A percentile compares a stretch with the other conserved stretches of the same genome.
Evolutionary conservation across 2,329 filamentous ascomycete genomes (phyloP).

Genomic region (Trichoderma sp.): DNA sequence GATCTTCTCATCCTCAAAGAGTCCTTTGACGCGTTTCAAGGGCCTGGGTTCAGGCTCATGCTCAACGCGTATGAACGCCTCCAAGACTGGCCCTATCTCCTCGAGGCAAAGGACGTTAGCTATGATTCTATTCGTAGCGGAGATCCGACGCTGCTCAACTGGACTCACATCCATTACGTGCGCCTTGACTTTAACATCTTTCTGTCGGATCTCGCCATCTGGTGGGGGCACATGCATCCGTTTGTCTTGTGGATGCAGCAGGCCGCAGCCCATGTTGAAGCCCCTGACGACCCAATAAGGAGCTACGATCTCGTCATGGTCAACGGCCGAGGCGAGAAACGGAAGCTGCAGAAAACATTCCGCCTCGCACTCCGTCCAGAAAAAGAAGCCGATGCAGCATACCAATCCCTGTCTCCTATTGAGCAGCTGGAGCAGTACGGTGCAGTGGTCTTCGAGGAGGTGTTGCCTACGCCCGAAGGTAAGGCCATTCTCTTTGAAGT

Average conservation of each 20-base stretch:
- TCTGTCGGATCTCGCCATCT: slow-evolving; percentile 8
- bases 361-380: slow-evolving; percentile 6
- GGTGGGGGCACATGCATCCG: slow-evolving; percentile 13
- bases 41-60: neutral
- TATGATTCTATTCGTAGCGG: neutral
- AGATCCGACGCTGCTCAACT: slow-evolving; percentile 1
- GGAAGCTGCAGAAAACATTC: neutral
- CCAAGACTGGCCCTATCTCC: slow-evolving; percentile 8
- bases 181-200: slow-evolving; percentile 13
- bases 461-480: neutral
- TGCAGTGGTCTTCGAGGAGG: neutral
- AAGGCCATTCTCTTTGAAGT: slow-evolving; percentile 11
- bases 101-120: neutral
- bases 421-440: neutral
- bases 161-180: slow-evolving; percentile 6
- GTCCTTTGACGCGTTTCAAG: neutral
- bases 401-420: neutral
- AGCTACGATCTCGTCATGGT: slow-evolving; percentile 12
- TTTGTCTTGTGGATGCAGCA: slow-evolving; percentile 13
- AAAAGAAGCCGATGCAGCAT: neutral
- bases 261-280: neutral
- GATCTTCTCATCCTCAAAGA: slow-evolving; percentile 12
- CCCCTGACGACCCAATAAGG: neutral
- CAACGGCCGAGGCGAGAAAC: slow-evolving; percentile 3
- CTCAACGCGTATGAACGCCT: neutral